Evolutionary conservation across 805 yeast species (phyloP).

Genomic region (Saccharomycopsis javanensis): DNA sequence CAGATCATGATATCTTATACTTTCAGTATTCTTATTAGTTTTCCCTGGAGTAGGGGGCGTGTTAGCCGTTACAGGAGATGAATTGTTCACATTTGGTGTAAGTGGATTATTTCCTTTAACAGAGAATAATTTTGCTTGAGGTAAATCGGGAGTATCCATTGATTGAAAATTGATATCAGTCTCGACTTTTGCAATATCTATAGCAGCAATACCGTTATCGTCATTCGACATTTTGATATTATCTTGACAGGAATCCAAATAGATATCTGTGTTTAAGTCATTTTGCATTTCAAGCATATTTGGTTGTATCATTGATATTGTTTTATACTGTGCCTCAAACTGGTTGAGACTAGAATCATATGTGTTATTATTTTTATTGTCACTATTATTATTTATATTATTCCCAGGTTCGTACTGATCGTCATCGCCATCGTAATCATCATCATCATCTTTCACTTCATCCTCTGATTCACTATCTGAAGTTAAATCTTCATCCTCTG

Average conservation of each 20-base stretch:
- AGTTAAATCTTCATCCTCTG: slow-evolving; percentile 22
- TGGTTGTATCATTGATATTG: background rate
- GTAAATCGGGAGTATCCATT: slow-evolving; percentile 14
- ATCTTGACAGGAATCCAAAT: background rate
- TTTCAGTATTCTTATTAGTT: slow-evolving; percentile 4
- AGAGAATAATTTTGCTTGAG: slow-evolving; percentile 6
- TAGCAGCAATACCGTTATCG: background rate
- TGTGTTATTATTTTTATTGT: background rate
- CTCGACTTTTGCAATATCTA: slow-evolving; percentile 1
- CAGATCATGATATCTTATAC: slow-evolving; percentile 20
- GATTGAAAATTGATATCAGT: slow-evolving; percentile 6
- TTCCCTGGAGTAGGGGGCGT: slow-evolving; percentile 7
- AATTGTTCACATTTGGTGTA: background rate
- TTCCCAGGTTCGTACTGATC: slow-evolving; percentile 21
- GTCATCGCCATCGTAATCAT: slow-evolving; percentile 19
- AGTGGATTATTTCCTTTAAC: background rate
- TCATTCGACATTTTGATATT: background rate
- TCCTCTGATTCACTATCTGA: slow-evolving; percentile 19
- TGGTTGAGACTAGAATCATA: background rate
- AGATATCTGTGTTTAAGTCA: background rate
- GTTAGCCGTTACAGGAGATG: background rate
- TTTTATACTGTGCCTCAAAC: background rate
- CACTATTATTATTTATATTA: background rate
- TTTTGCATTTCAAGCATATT: background rate
- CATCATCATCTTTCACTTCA: slow-evolving; percentile 21